These are phyloP conservation scores for Chlamydomonas sp. DNA, from an alignment of 139 green algal genomes.

Conservation along the genomic window DNA sequence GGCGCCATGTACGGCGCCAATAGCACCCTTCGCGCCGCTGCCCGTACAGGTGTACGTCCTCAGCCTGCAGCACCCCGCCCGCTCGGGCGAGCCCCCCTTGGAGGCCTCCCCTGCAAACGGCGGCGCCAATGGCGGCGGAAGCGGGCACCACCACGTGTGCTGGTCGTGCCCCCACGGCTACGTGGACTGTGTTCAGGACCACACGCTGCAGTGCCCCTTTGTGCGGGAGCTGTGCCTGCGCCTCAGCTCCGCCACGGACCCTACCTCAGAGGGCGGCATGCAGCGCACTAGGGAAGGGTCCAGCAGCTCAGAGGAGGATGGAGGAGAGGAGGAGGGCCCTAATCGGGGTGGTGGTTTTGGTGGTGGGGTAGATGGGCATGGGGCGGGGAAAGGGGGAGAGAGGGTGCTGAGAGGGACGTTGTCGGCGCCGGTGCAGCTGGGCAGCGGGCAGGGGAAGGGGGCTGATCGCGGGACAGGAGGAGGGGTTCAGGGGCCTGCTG, in stretches of 20 bases:
- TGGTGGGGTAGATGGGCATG: no score
- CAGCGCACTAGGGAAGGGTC: no score
- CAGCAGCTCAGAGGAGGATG: no score
- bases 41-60: slow-evolving; percentile 47
- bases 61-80: slow-evolving; percentile 42
- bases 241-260: slow-evolving; percentile 35
- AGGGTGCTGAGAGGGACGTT: no score
- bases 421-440: no score
- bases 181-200: slow-evolving; percentile 9
- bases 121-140: not conserved
- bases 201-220: slow-evolving; percentile 21
- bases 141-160: not conserved
- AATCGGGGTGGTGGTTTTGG: no score
- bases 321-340: no score
- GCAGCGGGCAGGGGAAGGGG: no score
- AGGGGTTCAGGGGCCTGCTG: no score
- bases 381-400: no score
- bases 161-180: not conserved
- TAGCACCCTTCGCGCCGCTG: not conserved
- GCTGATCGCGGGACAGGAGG: no score
- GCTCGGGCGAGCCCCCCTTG: slow-evolving; percentile 5
- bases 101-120: not conserved
- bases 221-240: slow-evolving; percentile 43
- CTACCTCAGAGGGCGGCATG: not conserved
- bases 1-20: no score